These are phyloP conservation scores for Trypethelium eluteriae DNA, from an alignment of 495 filamentous ascomycete genomes.

Conservation along the genomic window DNA sequence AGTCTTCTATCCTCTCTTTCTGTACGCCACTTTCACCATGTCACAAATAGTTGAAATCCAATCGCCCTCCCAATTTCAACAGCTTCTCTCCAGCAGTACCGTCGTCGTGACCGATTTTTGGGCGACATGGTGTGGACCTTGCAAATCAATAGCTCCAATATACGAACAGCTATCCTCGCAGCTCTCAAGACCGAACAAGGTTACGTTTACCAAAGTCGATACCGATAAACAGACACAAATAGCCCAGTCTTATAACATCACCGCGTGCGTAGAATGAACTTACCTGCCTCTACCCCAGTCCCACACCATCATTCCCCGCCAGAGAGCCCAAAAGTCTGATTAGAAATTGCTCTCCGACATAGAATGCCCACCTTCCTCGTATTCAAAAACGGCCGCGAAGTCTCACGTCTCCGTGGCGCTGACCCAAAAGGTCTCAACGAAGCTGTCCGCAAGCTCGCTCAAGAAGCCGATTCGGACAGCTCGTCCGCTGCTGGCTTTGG, in stretches of 20 bases:
- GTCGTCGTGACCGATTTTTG: conserved; percentile 86
- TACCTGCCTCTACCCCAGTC: neutral
- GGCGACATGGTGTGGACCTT: conserved; percentile 79
- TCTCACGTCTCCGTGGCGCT: conserved; percentile 65
- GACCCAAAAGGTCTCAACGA: conserved; percentile 59
- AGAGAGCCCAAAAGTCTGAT: conserved; percentile 10
- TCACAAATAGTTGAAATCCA: conserved; percentile 61
- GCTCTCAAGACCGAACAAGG: conserved; percentile 62
- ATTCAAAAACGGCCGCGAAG: conserved; percentile 64
- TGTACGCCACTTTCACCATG: conserved; percentile 35
- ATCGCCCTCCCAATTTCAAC: conserved; percentile 62
- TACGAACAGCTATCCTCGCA: conserved; percentile 70
- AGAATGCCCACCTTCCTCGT: conserved; percentile 82
- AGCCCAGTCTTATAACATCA: conserved; percentile 60
- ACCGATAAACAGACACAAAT: conserved; percentile 69
- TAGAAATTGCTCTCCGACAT: neutral
- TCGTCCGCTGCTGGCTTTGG: conserved; percentile 36
- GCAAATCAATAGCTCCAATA: conserved; percentile 73
- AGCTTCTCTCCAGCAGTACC: conserved; percentile 56
- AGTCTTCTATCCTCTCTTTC: neutral
- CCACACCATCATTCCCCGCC: neutral
- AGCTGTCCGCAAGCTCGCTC: conserved; percentile 63
- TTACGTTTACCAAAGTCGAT: conserved; percentile 84
- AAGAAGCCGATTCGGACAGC: conserved; percentile 53
- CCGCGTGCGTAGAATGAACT: conserved; percentile 45